Evolutionary conservation across 352 stramenopile genomes (phyloP).

Genomic region (Globisporangium abappressorium): DNA sequence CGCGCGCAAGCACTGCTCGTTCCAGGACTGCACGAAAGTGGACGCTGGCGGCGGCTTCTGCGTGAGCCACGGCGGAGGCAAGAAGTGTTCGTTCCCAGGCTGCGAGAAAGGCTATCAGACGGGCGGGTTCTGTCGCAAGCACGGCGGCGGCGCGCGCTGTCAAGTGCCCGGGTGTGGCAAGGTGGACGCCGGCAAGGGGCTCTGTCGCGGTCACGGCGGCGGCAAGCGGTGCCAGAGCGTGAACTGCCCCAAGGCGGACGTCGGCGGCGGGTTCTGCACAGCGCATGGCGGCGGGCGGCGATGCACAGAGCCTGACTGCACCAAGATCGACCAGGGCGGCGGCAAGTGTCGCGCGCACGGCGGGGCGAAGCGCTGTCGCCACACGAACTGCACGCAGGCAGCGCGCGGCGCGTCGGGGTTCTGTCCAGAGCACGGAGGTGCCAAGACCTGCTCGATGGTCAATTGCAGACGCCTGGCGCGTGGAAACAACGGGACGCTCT

Average conservation of each 20-base stretch:
- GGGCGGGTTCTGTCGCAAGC: slow-evolving; percentile 68
- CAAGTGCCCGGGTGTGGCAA: slow-evolving; percentile 71
- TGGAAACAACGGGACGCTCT: slow-evolving; percentile 35
- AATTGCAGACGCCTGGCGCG: slow-evolving; percentile 70
- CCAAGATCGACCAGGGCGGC: slow-evolving; percentile 81
- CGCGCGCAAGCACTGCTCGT: slow-evolving; percentile 53
- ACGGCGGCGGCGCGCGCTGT: slow-evolving; percentile 75
- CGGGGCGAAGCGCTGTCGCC: slow-evolving; percentile 57
- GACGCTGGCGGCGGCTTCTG: slow-evolving; percentile 80
- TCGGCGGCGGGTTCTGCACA: slow-evolving; percentile 82
- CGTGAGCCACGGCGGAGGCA: slow-evolving; percentile 81
- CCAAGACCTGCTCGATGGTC: slow-evolving; percentile 45
- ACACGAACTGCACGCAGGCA: slow-evolving; percentile 51
- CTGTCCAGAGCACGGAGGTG: slow-evolving; percentile 64
- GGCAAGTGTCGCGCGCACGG: slow-evolving; percentile 77
- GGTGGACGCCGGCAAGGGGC: slow-evolving; percentile 67
- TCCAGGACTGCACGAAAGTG: slow-evolving; percentile 57
- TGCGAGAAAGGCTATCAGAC: slow-evolving; percentile 81
- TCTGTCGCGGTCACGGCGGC: slow-evolving; percentile 74
- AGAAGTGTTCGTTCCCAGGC: slow-evolving; percentile 68
- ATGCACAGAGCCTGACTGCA: slow-evolving; percentile 63
- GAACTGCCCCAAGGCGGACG: slow-evolving; percentile 67
- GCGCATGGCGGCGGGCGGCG: slow-evolving; percentile 72
- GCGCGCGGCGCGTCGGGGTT: slow-evolving; percentile 54
- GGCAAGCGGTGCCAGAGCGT: slow-evolving; percentile 62